These are phyloP conservation scores for Gnomoniopsis smithogilvyi DNA, from an alignment of 2,329 filamentous ascomycete genomes.

Conservation along the genomic window DNA sequence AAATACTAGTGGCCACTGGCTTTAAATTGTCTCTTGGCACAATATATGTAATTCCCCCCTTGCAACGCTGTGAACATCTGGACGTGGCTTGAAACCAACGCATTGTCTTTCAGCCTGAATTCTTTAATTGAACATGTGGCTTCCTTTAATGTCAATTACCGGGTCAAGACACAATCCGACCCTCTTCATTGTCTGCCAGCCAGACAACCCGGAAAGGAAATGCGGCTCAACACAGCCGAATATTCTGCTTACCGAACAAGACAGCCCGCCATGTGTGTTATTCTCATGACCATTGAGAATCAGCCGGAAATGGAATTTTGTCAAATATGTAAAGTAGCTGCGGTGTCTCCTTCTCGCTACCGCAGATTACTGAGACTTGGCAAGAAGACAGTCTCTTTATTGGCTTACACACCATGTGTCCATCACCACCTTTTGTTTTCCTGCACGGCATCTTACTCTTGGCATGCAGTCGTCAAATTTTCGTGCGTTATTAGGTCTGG, in stretches of 20 bases:
- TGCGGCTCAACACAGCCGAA: not conserved
- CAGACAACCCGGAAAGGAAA: too few relatives aligned
- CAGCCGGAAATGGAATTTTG: not conserved
- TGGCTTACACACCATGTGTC: not conserved
- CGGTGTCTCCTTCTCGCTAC: not conserved
- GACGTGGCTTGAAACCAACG: not conserved
- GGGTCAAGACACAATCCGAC: not conserved
- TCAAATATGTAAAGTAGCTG: not conserved
- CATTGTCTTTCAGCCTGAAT: not conserved
- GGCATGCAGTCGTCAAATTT: too few relatives aligned
- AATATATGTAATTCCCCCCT: not conserved
- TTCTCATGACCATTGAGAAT: not conserved
- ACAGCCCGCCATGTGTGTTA: too few relatives aligned
- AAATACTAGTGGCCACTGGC: not conserved
- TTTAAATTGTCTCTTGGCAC: not conserved
- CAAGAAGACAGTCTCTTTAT: not conserved
- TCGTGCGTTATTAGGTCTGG: too few relatives aligned
- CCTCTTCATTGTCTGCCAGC: not conserved
- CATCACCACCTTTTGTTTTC: too few relatives aligned
- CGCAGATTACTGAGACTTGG: not conserved
- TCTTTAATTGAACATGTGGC: not conserved
- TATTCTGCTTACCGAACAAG: not conserved
- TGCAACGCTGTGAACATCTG: not conserved
- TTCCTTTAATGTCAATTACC: not conserved
- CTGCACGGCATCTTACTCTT: too few relatives aligned